These are phyloP conservation scores for Talaromyces sp. DNA, from an alignment of 2,329 filamentous ascomycete genomes.

Conservation along the genomic window DNA sequence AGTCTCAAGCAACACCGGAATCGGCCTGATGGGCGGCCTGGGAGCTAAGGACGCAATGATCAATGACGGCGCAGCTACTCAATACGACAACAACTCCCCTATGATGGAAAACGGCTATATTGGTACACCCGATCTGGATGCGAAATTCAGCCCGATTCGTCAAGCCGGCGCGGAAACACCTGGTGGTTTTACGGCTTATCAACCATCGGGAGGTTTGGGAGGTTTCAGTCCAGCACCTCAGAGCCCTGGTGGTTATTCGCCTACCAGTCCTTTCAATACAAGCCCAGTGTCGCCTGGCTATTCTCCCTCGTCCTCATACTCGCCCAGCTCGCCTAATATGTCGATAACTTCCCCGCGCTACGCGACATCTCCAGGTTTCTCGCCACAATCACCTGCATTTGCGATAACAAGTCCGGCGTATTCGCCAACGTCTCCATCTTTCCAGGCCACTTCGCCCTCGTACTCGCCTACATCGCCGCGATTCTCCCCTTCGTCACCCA, in stretches of 20 bases:
- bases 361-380: slow-evolving; percentile 53
- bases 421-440: slow-evolving; percentile 72
- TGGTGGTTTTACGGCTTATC: slow-evolving; percentile 61
- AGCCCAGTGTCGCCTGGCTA: slow-evolving; percentile 67
- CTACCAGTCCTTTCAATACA: slow-evolving; percentile 72
- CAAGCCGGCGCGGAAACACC: slow-evolving; percentile 63
- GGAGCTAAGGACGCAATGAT: slow-evolving; percentile 70
- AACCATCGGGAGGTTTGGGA: slow-evolving; percentile 63
- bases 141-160: slow-evolving; percentile 68
- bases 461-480: slow-evolving; percentile 55
- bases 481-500: slow-evolving; percentile 57
- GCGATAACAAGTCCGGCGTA: slow-evolving; percentile 59
- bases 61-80: slow-evolving; percentile 79
- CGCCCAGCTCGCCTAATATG: slow-evolving; percentile 70
- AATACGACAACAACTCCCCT: slow-evolving; percentile 74
- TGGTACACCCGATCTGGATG: slow-evolving; percentile 62
- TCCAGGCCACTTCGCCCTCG: slow-evolving; percentile 59
- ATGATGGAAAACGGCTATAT: slow-evolving; percentile 58
- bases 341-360: slow-evolving; percentile 55
- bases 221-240: slow-evolving; percentile 64
- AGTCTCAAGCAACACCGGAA: slow-evolving; percentile 81
- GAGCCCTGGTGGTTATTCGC: slow-evolving; percentile 62
- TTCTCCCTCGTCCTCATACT: slow-evolving; percentile 63
- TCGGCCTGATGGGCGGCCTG: slow-evolving; percentile 64
- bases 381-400: slow-evolving; percentile 49